Base-by-base conservation (phyloP, 1,284 basidiomycete species). In the Microbotryum lychnidis-dioicae region DNA sequence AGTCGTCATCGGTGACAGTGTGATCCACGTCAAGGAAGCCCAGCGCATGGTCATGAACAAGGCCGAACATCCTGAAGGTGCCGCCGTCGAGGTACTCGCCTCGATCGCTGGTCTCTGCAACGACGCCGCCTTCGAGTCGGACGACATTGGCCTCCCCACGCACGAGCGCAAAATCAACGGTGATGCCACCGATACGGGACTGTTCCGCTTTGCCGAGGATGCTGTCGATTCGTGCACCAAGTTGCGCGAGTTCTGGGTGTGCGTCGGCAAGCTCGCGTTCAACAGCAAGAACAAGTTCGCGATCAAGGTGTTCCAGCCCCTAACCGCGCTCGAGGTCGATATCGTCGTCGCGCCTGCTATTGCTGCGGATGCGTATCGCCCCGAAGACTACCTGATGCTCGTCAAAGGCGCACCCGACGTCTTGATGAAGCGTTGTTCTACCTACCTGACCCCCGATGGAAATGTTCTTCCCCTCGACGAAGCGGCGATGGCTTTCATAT, bases 91-190 rank as follows among this genome's bases (percentile, higher is more conserved):
- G 73, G 25, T 78, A 29, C 62, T 81, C 1, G 80, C 80, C 46
- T 75, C 78, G 57, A 71, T 83, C 42, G 76, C 80, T 37, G 79
- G 80, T 20, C 75, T 86, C 7, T 86, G 84, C 74, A 86, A 85
- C 61, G 82, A 79, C 8, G 84, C 85, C 0, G 77, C 75, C 37
- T 86, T 85, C 58, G 80, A 81, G 54, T 73, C 73, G 6, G 70
- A 73, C 2, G 65, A 70, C 0, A 70, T 69, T 12, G 77, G 79
- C 53, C 69, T 75, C 49, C 77, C 82, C 2, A 49, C 80, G 9
- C 73, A 75, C 2, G 75, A 81, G 20, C 79, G 81, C 33, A 72
- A 71, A 44, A 72, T 85, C 68, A 81, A 82, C 65, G 84, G 84
- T 12, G 83, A 86, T 70, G 80, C 61, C 2, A 63, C 61, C 25